These are phyloP conservation scores for Musa balbisiana DNA, from an alignment of 202 grass and related monocot species.

Conservation along the genomic window DNA sequence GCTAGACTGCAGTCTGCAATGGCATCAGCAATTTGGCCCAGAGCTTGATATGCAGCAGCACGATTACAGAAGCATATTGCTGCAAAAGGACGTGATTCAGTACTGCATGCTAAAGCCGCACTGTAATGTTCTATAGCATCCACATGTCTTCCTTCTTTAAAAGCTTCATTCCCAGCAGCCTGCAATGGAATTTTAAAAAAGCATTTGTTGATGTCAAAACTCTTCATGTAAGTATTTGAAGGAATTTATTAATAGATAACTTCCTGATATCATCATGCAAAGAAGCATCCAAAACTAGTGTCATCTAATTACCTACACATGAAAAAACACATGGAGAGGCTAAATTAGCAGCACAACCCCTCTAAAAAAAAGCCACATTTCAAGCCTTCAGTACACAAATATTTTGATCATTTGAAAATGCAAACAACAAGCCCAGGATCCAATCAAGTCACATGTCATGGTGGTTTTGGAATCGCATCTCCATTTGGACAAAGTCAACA, in stretches of 20 bases:
- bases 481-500: neutral
- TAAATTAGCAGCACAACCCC: too few relatives aligned
- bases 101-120: constrained; percentile 58
- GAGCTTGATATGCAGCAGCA: constrained; percentile 83
- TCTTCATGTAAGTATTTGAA: neutral
- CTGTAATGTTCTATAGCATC: constrained; percentile 88
- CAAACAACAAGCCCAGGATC: too few relatives aligned
- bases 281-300: neutral
- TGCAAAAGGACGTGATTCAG: constrained; percentile 67
- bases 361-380: too few relatives aligned
- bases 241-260: neutral
- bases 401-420: too few relatives aligned
- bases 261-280: neutral
- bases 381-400: neutral
- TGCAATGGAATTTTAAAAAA: constrained; percentile 26
- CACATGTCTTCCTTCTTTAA: constrained; percentile 61
- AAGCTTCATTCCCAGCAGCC: constrained; percentile 83
- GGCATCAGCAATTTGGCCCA: constrained; percentile 85
- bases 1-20: constrained; percentile 94
- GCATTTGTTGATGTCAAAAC: neutral
- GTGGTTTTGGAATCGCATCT: too few relatives aligned
- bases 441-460: too few relatives aligned
- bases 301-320: neutral
- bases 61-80: constrained; percentile 87
- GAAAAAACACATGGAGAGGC: too few relatives aligned